These are phyloP conservation scores for Nematocida major DNA, from an alignment of 371 early-diverging fungal genomes.

Conservation along the genomic window DNA sequence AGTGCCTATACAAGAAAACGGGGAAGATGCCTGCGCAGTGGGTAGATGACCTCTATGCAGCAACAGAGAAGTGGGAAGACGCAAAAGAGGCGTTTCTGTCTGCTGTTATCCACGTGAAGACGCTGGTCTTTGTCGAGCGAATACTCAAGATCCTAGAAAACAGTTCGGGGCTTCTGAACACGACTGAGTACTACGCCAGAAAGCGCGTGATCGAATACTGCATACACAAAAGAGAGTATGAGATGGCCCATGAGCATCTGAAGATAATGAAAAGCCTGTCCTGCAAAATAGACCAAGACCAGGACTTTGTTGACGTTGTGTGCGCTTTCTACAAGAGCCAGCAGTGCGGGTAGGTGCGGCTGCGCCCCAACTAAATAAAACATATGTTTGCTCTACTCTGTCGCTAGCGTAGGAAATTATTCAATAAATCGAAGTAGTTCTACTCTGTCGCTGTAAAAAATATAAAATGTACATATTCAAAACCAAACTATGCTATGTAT, in stretches of 20 bases:
- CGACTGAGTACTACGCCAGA: slow-evolving; percentile 31
- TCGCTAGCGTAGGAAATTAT: too few species aligned
- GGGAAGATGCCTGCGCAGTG: slow-evolving; percentile 2
- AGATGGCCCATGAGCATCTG: slow-evolving; percentile 1
- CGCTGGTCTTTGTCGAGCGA: not conserved
- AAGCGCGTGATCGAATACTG: slow-evolving; percentile 39
- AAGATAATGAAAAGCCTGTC: slow-evolving; percentile 21
- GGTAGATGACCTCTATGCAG: slow-evolving; percentile 6
- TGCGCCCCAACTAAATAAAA: too few species aligned
- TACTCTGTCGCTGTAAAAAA: too few species aligned
- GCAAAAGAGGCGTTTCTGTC: slow-evolving; percentile 36
- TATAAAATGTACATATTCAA: too few species aligned
- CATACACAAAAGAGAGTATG: slow-evolving; percentile 9
- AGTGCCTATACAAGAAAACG: slow-evolving; percentile 22
- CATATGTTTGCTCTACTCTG: too few species aligned
- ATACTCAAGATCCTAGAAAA: not conserved
- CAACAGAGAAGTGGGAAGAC: not conserved
- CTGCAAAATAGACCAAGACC: slow-evolving; percentile 3
- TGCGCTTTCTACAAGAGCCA: slow-evolving; percentile 20
- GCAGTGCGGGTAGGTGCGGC: not conserved
- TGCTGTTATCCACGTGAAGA: slow-evolving; percentile 11
- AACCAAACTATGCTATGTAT: too few species aligned
- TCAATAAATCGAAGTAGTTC: too few species aligned
- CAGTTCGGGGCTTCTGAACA: not conserved
- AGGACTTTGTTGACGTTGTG: slow-evolving; percentile 36